These are phyloP conservation scores for Bocquillonia castaneifolia DNA, from an alignment of 441 rosid genomes.

Conservation along the genomic window DNA sequence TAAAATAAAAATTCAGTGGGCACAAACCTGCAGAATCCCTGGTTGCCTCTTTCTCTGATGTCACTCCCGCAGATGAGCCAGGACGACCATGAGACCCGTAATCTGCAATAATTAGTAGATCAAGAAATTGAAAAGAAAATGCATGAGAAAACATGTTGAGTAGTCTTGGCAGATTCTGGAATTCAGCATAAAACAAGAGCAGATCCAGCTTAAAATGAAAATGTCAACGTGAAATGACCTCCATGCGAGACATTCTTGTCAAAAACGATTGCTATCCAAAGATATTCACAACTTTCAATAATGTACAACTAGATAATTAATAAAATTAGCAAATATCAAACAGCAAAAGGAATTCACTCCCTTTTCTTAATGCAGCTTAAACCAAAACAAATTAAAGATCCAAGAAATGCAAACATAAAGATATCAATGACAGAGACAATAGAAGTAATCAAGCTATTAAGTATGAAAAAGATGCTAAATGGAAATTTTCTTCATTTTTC, in stretches of 20 bases:
- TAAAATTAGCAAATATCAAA: neutral
- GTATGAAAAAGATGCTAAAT: neutral
- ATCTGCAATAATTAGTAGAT: conserved; percentile 43
- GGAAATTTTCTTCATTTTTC: neutral
- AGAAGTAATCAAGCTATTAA: neutral
- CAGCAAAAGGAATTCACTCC: neutral
- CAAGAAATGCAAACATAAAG: neutral
- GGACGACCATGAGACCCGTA: conserved; percentile 45
- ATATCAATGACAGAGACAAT: neutral
- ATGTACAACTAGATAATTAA: neutral
- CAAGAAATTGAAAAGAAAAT: conserved; percentile 12
- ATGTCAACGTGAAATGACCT: neutral
- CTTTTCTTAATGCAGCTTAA: neutral
- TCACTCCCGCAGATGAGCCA: conserved; percentile 49
- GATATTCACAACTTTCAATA: neutral
- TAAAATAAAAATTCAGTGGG: conserved; percentile 6
- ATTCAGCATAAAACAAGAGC: neutral
- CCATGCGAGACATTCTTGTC: neutral
- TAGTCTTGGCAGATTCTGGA: neutral
- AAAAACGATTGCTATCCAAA: neutral
- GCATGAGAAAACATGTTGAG: neutral
- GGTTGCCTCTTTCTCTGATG: conserved; percentile 37
- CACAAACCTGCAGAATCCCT: conserved; percentile 49
- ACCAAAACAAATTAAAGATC: neutral
- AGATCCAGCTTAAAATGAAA: neutral